Base-by-base conservation (phyloP, 2,329 filamentous ascomycete species). In the Zymoseptoria pseudotritici region DNA sequence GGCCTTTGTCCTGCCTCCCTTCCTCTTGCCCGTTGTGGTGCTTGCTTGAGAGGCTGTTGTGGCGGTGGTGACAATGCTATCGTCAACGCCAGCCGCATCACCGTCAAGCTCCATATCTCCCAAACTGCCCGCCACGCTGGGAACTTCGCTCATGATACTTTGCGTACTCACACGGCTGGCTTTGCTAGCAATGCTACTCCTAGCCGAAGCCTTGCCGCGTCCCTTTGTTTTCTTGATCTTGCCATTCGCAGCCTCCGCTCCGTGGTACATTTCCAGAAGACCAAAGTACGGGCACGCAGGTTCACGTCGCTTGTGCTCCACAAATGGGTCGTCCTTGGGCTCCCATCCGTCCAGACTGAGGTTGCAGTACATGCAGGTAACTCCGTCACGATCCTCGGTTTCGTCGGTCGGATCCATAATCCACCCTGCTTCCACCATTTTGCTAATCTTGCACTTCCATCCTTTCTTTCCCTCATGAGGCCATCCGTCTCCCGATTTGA, bases 321-420 rank as follows among this genome's bases (percentile, higher is more conserved):
- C 86, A 86, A 88, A 83, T 62, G 94, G 94, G 71, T 96, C 90
- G 73, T 99, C 94, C 61, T 87, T 86, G 1, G 88, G 87, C 71
- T 97, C 94, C 94, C 95, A 99, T 6, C 91, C 91, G 73, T 97
- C 93, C 10, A 99, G 82, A 10, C 88, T 91, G 17, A 97, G 77
- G 59, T 89, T 85, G 77, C 94, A 99, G 76, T 97, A 97, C 26
- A 89, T 83, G 72, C 94, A 99, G 10, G 89, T 94, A 9, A 90
- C 90, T 77, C 93, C 90, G 73, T 99, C 94, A 29, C 59, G 57
- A 65, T 94, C 87, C 11, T 86, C 90, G 51, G 93, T 91, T 7
- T 86, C 90, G 7, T 69, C 64, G 5, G 85, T 90, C 0, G 94
- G 92, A 22, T 91, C 95, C 75, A 92, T 97, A 71, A 89, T 91